These are phyloP conservation scores for Proliferodiscus dingleyae DNA, from an alignment of 2,329 filamentous ascomycete species.

Conservation along the genomic window DNA sequence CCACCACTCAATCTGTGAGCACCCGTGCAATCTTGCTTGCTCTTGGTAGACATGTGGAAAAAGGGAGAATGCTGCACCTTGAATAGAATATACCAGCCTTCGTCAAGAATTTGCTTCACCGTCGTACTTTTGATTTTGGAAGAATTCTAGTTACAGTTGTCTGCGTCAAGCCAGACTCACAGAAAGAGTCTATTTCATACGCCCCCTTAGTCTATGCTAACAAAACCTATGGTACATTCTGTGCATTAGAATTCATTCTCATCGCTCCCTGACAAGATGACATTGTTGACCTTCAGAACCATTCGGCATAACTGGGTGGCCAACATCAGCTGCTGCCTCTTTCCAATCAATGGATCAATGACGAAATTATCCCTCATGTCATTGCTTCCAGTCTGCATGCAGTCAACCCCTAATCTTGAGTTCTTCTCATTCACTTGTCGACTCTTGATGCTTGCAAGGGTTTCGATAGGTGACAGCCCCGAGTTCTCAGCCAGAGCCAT, in stretches of 20 bases:
- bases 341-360: constrained; percentile 96
- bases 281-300: constrained; percentile 96
- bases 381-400: constrained; percentile 92
- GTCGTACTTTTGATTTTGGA: too few species aligned
- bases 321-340: constrained; percentile 92
- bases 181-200: constrained; percentile 11
- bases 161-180: not conserved
- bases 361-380: constrained; percentile 98
- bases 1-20: too few species aligned
- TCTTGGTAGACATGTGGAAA: too few species aligned
- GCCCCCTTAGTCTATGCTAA: constrained; percentile 20
- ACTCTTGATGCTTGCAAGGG: constrained; percentile 90
- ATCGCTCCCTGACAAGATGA: constrained; percentile 83
- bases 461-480: constrained; percentile 91
- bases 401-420: constrained; percentile 84
- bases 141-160: too few species aligned
- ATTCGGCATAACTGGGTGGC: constrained; percentile 97
- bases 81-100: too few species aligned
- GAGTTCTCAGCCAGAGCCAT: constrained; percentile 98
- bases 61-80: too few species aligned
- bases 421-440: constrained; percentile 87
- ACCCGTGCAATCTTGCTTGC: too few species aligned
- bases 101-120: too few species aligned
- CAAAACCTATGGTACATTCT: constrained; percentile 26
- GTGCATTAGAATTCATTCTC: constrained; percentile 73